Conservation (phyloP, 2,329 filamentous ascomycete genomes). For the Fusarium sp. region DNA sequence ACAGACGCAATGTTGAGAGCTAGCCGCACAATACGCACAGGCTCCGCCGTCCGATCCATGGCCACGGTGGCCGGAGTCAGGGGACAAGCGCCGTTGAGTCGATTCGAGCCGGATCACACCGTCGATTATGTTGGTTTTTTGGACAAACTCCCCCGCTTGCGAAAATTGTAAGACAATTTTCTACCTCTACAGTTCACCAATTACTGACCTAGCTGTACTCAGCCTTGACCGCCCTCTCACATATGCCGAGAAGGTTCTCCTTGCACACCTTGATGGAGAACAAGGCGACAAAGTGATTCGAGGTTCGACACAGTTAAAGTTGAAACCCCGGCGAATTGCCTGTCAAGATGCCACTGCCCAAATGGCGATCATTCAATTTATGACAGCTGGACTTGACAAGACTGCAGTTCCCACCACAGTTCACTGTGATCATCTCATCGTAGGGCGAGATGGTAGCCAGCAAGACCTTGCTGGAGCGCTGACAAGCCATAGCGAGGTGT, state of each 20-base stretch:
- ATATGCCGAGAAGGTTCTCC: constrained; percentile 86
- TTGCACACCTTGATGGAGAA: constrained; percentile 85
- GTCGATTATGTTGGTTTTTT: constrained; percentile 10
- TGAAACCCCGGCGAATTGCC: constrained; percentile 95
- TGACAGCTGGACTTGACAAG: constrained; percentile 89
- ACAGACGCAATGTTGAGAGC: constrained; percentile 10
- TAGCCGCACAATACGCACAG: neutral
- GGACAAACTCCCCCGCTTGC: neutral
- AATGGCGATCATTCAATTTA: constrained; percentile 98
- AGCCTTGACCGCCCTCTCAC: constrained; percentile 90
- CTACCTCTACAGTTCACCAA: too few relatives aligned
- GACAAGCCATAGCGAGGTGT: constrained; percentile 93
- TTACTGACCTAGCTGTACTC: neutral
- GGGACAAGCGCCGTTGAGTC: constrained; percentile 15
- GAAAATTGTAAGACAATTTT: neutral
- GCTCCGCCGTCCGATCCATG: constrained; percentile 4
- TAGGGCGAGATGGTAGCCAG: constrained; percentile 89
- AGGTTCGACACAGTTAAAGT: constrained; percentile 89
- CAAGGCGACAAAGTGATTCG: constrained; percentile 70
- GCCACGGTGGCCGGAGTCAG: constrained; percentile 3
- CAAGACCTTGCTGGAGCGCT: constrained; percentile 88
- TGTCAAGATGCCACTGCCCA: constrained; percentile 99
- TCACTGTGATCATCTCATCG: constrained; percentile 99
- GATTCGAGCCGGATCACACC: constrained; percentile 13
- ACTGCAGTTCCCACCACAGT: constrained; percentile 97